Percentiles rank a stretch among this genome's conserved stretches.
Evolutionary conservation across 2,329 filamentous ascomycete species (phyloP).

Genomic region (Didymella sp.): DNA sequence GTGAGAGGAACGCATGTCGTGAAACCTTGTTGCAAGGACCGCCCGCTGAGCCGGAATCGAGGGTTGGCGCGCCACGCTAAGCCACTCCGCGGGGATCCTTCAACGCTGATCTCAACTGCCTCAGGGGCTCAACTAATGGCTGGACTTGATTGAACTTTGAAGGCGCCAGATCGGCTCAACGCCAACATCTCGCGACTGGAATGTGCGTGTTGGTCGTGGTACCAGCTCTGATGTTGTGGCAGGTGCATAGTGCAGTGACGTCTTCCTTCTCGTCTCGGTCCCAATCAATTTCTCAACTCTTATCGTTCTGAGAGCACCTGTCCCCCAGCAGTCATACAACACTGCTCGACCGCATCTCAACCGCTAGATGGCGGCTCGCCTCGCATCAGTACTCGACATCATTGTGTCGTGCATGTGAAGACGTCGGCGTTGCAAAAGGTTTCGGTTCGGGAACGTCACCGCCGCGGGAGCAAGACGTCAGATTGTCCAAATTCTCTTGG

Average conservation of each 20-base stretch:
- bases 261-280: slow-evolving; percentile 1
- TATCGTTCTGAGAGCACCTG: background rate
- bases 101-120: slow-evolving; percentile 1
- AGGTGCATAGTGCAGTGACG: slow-evolving; percentile 3
- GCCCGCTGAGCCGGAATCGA: slow-evolving; percentile 3
- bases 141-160: background rate
- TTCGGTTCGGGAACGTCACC: background rate
- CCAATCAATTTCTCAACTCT: slow-evolving; percentile 7
- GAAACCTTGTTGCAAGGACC: slow-evolving; percentile 12
- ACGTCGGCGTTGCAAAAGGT: background rate
- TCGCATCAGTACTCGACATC: background rate
- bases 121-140: background rate
- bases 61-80: slow-evolving; percentile 4
- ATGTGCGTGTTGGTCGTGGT: background rate
- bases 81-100: slow-evolving; percentile 13
- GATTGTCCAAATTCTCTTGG: background rate
- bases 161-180: background rate
- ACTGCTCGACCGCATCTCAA: background rate
- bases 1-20: slow-evolving; percentile 19
- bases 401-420: background rate
- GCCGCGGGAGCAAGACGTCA: background rate
- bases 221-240: slow-evolving; percentile 1
- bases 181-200: background rate
- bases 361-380: background rate
- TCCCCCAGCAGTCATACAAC: background rate